phyloP scores from a whole-genome alignment of 306 rosid genomes.

The Casuarina equisetifolia region DNA sequence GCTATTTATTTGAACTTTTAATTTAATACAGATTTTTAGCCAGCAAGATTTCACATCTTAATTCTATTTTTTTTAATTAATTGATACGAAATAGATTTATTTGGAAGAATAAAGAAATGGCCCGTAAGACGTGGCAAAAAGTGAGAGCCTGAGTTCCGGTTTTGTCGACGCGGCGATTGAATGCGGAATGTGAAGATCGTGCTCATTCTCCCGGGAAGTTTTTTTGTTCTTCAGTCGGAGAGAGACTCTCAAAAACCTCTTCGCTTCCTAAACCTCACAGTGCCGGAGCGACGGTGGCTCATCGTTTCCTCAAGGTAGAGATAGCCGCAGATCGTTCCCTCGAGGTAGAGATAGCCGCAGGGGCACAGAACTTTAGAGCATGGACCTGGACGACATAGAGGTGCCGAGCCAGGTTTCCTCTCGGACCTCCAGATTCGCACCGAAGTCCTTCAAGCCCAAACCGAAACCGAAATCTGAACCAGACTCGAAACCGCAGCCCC shows the following conservation, averaged over 20 bases:
- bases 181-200: no score
- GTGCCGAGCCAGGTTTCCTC: conserved; percentile 43
- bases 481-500: conserved; percentile 29
- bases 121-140: no score
- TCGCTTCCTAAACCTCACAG: background rate
- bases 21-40: no score
- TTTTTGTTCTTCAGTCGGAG: no score
- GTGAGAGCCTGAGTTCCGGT: no score
- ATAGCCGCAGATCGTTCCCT: background rate
- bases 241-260: background rate
- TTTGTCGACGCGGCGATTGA: no score
- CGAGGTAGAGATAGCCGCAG: background rate
- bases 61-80: no score
- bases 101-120: no score
- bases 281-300: conserved; percentile 2
- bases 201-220: no score
- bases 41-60: no score
- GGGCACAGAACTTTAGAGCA: conserved; percentile 19
- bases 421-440: conserved; percentile 62
- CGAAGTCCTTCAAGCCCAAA: conserved; percentile 58
- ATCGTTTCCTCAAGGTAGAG: conserved; percentile 2
- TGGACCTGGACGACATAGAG: conserved; percentile 84
- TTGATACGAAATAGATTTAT: no score
- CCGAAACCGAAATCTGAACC: conserved; percentile 48
- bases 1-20: no score